Evolutionary conservation across 1,284 basidiomycete species (phyloP).

Genomic region (Marasmius tenuissimus): DNA sequence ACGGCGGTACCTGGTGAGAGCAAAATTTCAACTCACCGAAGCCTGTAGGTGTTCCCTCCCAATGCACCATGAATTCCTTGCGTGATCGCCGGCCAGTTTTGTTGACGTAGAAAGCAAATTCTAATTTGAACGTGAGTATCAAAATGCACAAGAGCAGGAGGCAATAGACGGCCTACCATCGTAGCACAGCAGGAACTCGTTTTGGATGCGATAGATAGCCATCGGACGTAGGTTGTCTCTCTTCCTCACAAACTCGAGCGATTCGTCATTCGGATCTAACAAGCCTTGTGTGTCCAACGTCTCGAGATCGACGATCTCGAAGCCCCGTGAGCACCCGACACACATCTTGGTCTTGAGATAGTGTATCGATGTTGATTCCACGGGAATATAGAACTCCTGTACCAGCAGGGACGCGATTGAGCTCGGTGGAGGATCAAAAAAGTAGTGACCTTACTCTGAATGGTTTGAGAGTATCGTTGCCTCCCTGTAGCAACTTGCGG

Average conservation of each 20-base stretch:
- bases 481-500: conserved; percentile 89
- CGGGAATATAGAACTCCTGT: conserved; percentile 98
- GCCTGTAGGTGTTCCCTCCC: conserved; percentile 93
- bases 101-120: conserved; percentile 99
- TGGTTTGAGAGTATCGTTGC: conserved; percentile 91
- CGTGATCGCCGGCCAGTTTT: conserved; percentile 93
- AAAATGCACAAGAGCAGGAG: not conserved
- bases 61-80: conserved; percentile 92
- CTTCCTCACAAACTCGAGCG: conserved; percentile 92
- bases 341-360: conserved; percentile 98
- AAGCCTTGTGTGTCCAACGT: conserved; percentile 96
- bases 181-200: conserved; percentile 97
- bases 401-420: conserved; percentile 9
- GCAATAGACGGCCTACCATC: conserved; percentile 64
- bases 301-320: conserved; percentile 98
- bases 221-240: conserved; percentile 89
- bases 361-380: conserved; percentile 95
- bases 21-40: conserved; percentile 69
- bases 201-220: conserved; percentile 96
- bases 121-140: conserved; percentile 40
- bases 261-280: conserved; percentile 90
- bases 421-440: not conserved
- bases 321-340: conserved; percentile 97
- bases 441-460: conserved; percentile 73
- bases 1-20: not conserved